Evolutionary conservation across 2,329 filamentous ascomycete genomes (phyloP).

Genomic region (Colletotrichum phormii): DNA sequence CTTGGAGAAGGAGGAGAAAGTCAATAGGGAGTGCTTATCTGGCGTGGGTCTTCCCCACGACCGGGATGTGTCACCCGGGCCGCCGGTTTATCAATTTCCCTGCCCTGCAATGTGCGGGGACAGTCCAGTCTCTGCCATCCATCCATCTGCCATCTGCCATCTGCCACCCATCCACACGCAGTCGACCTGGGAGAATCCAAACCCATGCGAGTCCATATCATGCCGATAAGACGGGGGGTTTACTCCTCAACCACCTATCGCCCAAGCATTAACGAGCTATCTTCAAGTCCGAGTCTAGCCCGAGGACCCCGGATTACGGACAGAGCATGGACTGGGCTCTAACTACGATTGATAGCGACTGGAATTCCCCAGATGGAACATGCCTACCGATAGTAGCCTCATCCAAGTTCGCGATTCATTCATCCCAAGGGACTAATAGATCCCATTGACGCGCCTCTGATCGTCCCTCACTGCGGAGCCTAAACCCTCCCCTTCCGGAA

Average conservation of each 20-base stretch:
- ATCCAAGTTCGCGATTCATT: not conserved
- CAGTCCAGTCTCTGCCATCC: not conserved
- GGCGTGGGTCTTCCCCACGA: slow-evolving; percentile 3
- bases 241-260: not conserved
- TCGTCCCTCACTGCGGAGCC: not conserved
- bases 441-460: not conserved
- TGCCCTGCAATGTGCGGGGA: not conserved
- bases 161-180: not conserved
- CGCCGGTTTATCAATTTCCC: not conserved
- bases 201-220: not conserved
- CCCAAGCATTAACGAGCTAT: not conserved
- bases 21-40: not conserved
- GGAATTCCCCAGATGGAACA: not conserved
- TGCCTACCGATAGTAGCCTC: not conserved
- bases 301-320: not conserved
- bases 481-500: not conserved
- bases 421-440: too few species aligned
- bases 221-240: not conserved
- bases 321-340: too few species aligned
- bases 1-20: not conserved
- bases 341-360: not conserved
- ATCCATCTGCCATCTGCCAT: not conserved
- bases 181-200: too few species aligned
- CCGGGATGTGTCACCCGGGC: slow-evolving; percentile 14
- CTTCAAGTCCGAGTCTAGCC: not conserved